phyloP scores from a whole-genome alignment of 768 basidiomycete species.

The Lentinula boryana region DNA sequence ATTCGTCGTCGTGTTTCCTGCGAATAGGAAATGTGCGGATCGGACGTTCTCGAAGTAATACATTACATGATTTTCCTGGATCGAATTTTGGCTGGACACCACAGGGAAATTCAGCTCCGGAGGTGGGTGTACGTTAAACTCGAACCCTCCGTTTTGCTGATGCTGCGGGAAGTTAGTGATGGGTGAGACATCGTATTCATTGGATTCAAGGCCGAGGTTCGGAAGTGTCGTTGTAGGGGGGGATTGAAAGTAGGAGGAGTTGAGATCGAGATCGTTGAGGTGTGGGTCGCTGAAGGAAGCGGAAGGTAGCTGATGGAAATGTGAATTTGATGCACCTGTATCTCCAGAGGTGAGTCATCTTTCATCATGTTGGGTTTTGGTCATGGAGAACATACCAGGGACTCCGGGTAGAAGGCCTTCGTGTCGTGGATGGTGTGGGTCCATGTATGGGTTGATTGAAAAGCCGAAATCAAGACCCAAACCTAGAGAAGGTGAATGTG shows the following conservation, averaged over 20 bases:
- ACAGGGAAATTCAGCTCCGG: conserved; percentile 17
- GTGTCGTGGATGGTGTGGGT: conserved; percentile 15
- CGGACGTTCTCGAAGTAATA: conserved; percentile 76
- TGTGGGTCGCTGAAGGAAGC: conserved; percentile 27
- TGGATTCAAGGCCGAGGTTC: conserved; percentile 20
- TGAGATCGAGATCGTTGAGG: conserved; percentile 22
- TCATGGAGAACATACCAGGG: conserved; percentile 31
- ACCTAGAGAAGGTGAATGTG: conserved; percentile 17
- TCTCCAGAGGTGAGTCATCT: conserved; percentile 11
- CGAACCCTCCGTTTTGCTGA: conserved; percentile 22
- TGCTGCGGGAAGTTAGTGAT: conserved; percentile 23
- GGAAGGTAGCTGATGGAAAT: conserved; percentile 29
- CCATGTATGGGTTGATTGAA: conserved; percentile 15
- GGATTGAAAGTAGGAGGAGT: conserved; percentile 23
- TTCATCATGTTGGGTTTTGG: conserved; percentile 13
- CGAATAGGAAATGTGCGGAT: conserved; percentile 60
- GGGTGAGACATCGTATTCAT: conserved; percentile 27
- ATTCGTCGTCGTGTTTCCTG: conserved; percentile 54
- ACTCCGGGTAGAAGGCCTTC: conserved; percentile 31
- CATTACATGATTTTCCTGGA: conserved; percentile 54
- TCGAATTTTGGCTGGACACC: conserved; percentile 30
- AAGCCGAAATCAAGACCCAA: conserved; percentile 16
- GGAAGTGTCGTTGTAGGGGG: conserved; percentile 20
- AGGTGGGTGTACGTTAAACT: conserved; percentile 22
- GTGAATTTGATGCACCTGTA: conserved; percentile 31